These are phyloP conservation scores for Cyclocybe aegerita DNA, from an alignment of 768 basidiomycete genomes.

Conservation along the genomic window DNA sequence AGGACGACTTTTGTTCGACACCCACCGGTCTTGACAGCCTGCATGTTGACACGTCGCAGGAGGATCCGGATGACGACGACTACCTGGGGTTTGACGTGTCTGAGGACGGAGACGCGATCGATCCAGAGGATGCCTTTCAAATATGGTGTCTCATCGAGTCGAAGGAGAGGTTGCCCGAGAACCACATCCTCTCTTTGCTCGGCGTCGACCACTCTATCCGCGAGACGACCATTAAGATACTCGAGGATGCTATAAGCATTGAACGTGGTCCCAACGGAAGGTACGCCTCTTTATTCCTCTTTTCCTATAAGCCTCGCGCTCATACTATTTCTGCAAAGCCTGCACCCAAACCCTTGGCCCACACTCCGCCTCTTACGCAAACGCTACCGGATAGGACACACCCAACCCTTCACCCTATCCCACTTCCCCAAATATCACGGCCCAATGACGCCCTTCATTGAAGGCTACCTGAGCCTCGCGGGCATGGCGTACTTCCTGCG, in stretches of 20 bases:
- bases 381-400: constrained; percentile 5
- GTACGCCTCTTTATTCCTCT: background rate
- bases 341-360: constrained; percentile 1
- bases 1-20: too few species aligned
- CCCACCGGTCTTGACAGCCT: too few species aligned
- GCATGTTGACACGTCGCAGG: too few species aligned
- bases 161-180: constrained; percentile 3
- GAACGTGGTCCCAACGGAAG: background rate
- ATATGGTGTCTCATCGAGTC: constrained; percentile 2
- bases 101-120: background rate
- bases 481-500: background rate
- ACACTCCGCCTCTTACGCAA: constrained; percentile 6
- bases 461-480: constrained; percentile 1
- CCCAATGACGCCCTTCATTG: constrained; percentile 5
- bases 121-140: background rate
- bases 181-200: constrained; percentile 3
- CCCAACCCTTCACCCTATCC: constrained; percentile 1
- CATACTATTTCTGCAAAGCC: background rate
- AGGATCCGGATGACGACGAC: constrained; percentile 1
- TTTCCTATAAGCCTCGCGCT: background rate
- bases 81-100: background rate
- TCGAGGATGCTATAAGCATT: constrained; percentile 4
- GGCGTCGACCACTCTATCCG: constrained; percentile 2
- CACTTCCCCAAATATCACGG: background rate
- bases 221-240: constrained; percentile 5